These are phyloP conservation scores for Drechslerella stenobrocha DNA, from an alignment of 2,329 filamentous ascomycete species.

Conservation along the genomic window DNA sequence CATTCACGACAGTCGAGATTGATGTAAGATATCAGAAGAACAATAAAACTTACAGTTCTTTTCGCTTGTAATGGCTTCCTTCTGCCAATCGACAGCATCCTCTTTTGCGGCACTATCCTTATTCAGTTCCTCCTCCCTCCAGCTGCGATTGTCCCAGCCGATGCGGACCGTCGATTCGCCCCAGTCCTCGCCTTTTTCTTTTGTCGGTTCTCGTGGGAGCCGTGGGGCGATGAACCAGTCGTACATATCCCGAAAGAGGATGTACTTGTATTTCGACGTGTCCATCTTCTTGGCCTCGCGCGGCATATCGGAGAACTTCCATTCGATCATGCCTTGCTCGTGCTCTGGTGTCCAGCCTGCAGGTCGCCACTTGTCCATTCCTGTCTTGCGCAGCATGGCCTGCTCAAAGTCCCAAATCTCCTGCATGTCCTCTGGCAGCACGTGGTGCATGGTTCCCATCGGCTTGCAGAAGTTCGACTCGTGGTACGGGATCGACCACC, in stretches of 20 bases:
- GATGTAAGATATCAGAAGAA: background rate
- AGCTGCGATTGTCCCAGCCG: conserved; percentile 41
- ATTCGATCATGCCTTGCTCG: conserved; percentile 21
- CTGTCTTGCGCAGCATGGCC: conserved; percentile 27
- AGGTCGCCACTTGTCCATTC: conserved; percentile 43
- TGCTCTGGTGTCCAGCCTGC: conserved; percentile 25
- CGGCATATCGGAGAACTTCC: conserved; percentile 41
- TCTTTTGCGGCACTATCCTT: conserved; percentile 32
- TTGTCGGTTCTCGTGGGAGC: conserved; percentile 13
- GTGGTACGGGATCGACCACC: conserved; percentile 47
- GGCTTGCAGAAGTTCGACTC: conserved; percentile 41
- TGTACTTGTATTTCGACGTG: conserved; percentile 33
- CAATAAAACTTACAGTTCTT: conserved; percentile 25
- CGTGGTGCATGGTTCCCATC: conserved; percentile 43
- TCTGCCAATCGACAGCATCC: conserved; percentile 27
- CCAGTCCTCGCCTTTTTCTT: conserved; percentile 18
- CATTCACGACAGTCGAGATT: too few species aligned
- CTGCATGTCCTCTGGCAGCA: conserved; percentile 40
- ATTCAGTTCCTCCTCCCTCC: conserved; percentile 40
- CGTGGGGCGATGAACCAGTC: conserved; percentile 36
- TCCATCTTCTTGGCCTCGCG: conserved; percentile 20
- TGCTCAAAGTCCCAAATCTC: conserved; percentile 47
- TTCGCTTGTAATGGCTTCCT: conserved; percentile 32
- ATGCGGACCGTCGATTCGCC: conserved; percentile 14
- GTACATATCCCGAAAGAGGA: conserved; percentile 42